Conservation (phyloP, 2,329 filamentous ascomycete genomes). For the Alternaria conjuncta region DNA sequence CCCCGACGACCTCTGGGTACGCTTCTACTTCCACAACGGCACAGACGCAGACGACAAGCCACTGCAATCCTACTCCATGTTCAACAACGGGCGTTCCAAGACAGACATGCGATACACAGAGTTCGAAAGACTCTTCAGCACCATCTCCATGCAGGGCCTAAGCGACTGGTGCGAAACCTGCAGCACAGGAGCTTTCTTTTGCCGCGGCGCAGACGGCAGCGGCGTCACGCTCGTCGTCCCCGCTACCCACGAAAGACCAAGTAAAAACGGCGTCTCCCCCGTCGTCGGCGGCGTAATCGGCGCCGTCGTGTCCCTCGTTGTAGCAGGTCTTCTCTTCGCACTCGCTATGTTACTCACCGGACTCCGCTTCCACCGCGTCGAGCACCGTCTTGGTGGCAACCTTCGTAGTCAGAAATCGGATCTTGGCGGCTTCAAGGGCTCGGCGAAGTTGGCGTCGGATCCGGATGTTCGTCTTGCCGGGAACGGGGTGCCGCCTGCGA, state of each 20-base stretch:
- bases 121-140: slow-evolving; percentile 55
- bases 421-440: slow-evolving; percentile 64
- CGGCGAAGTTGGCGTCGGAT: slow-evolving; percentile 61
- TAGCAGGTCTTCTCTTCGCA: slow-evolving; percentile 52
- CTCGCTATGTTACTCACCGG: slow-evolving; percentile 54
- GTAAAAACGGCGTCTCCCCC: slow-evolving; percentile 44
- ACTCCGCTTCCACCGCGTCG: slow-evolving; percentile 52
- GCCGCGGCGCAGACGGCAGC: slow-evolving; percentile 50
- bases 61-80: slow-evolving; percentile 56
- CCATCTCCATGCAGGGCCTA: slow-evolving; percentile 53
- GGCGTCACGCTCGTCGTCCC: slow-evolving; percentile 5
- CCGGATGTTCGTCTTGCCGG: slow-evolving; percentile 58
- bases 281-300: slow-evolving; percentile 63
- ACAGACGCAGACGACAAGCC: slow-evolving; percentile 52
- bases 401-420: slow-evolving; percentile 46
- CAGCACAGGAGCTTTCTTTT: slow-evolving; percentile 57
- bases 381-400: slow-evolving; percentile 30
- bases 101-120: slow-evolving; percentile 58
- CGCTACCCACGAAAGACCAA: neutral
- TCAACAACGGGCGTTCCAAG: slow-evolving; percentile 55
- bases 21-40: slow-evolving; percentile 65
- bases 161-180: slow-evolving; percentile 62
- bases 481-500: slow-evolving; percentile 47
- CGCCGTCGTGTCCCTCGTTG: slow-evolving; percentile 58
- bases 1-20: slow-evolving; percentile 58